Base-by-base conservation (phyloP, 139 green algal genomes). In the Coccomyxa sp. region DNA sequence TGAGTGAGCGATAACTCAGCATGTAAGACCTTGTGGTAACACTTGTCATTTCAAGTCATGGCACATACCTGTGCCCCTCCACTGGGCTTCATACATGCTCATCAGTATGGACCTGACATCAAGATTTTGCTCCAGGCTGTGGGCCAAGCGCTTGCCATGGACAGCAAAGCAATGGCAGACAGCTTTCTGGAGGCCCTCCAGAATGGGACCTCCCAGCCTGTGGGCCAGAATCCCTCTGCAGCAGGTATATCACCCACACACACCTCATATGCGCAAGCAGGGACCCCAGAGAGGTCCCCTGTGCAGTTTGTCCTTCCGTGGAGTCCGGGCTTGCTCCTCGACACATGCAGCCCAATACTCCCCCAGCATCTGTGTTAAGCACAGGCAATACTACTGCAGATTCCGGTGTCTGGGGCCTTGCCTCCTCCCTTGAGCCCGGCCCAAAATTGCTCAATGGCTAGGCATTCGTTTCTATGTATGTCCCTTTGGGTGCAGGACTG, bases 141-240 rank as follows among this genome's bases (percentile, higher is more conserved):
- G 27, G 50, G 50, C 18, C 18, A 18, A 64, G 50, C 18, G 50
- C 2, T 18, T 64, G 50, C 50, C 27, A 64, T 22, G 44, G 85
- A 84, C 12, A 79, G 73, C 8, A 70, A 35, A 12, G 70, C 41
- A 7, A 70, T 78, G 39, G 87, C 85, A 1, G 77, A 88, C 22
- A 77, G 72, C 10, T 90, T 91, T 68, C 77, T 91, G 31, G 78
- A 70, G 18, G 86, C 82, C 5, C 82, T 90, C 0, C n/a, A n/a
- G n/a, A n/a, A n/a, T n/a, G n/a, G n/a, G 82, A 79, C 18, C 37
- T 70, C 36, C 39, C 70, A 44, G 29, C 34, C 1, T 55, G 4
- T 64, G 50, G 50, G 27, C 3, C 50, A 64, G 4, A 18, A 6
- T 18, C 50, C 22, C 50, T 31, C 22, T 18, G 50, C 18, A 22